phyloP scores from a whole-genome alignment of 2,329 filamentous ascomycete genomes.

The Fusarium clavum region DNA sequence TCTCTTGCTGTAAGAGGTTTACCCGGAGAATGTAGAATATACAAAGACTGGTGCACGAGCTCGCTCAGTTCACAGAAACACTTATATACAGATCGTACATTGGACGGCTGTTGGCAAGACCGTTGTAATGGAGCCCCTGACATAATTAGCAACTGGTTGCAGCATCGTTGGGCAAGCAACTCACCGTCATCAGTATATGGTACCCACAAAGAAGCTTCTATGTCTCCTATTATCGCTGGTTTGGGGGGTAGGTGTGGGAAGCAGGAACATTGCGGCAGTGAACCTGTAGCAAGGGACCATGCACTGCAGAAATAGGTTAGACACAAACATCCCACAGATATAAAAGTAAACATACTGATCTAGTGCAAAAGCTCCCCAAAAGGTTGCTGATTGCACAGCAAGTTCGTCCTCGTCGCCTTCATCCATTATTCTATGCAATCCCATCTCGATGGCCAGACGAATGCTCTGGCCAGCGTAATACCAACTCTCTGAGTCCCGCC shows the following conservation, averaged over 20 bases:
- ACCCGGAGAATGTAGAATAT: constrained; percentile 77
- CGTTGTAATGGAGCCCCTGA: constrained; percentile 64
- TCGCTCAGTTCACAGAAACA: constrained; percentile 79
- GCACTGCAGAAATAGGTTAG: constrained; percentile 58
- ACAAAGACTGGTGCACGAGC: constrained; percentile 77
- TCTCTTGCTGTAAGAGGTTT: constrained; percentile 72
- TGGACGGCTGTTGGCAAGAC: constrained; percentile 71
- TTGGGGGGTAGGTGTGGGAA: constrained; percentile 69
- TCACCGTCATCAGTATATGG: constrained; percentile 69
- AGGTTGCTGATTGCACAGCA: constrained; percentile 69
- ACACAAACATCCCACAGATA: neutral
- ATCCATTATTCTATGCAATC: constrained; percentile 67
- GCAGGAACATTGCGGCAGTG: constrained; percentile 69
- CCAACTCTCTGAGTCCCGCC: constrained; percentile 78
- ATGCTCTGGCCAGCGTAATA: constrained; percentile 79
- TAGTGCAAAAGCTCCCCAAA: constrained; percentile 71
- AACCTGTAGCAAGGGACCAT: constrained; percentile 73
- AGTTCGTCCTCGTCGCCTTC: constrained; percentile 65
- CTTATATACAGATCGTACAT: constrained; percentile 75
- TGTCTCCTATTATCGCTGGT: constrained; percentile 68
- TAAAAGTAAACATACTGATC: constrained; percentile 66
- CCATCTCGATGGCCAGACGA: constrained; percentile 77
- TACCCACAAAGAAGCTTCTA: constrained; percentile 70
- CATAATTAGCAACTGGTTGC: neutral
- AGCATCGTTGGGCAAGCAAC: constrained; percentile 38